Percentiles rank a stretch among this genome's conserved stretches.
Conservation (phyloP, 1,284 basidiomycete genomes). For the Puccinia triticina region DNA sequence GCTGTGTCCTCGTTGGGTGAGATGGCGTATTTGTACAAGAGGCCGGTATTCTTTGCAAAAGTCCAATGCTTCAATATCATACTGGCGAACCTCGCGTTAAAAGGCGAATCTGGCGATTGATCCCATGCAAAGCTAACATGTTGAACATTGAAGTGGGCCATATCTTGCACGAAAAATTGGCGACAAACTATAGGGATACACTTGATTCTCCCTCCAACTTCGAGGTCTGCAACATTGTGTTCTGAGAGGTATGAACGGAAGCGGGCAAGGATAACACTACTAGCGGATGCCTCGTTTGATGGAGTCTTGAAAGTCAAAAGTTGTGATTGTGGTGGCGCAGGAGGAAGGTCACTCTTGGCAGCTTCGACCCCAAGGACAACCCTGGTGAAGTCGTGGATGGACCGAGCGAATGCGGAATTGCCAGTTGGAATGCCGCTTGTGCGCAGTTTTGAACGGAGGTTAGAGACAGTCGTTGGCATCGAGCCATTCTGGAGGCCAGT, state of each 20-base stretch:
- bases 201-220: constrained; percentile 1
- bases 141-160: neutral
- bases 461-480: neutral
- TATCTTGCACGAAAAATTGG: constrained; percentile 9
- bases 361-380: neutral
- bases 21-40: constrained; percentile 13
- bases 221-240: neutral
- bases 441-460: neutral
- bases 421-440: neutral
- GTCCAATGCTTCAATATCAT: constrained; percentile 22
- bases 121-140: constrained; percentile 15
- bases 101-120: neutral
- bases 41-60: neutral
- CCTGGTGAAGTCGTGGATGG: neutral
- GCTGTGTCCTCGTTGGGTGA: neutral
- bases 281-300: neutral
- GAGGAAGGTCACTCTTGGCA: constrained; percentile 9
- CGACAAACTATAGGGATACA: constrained; percentile 1
- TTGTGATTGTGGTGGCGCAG: neutral
- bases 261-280: neutral
- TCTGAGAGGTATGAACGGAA: neutral
- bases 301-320: neutral
- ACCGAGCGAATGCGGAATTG: neutral
- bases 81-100: neutral
- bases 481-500: neutral